A percentile compares a stretch with the other conserved stretches of the same genome.
Conservation (phyloP, 768 basidiomycete genomes). For the Hydnum rufescens region DNA sequence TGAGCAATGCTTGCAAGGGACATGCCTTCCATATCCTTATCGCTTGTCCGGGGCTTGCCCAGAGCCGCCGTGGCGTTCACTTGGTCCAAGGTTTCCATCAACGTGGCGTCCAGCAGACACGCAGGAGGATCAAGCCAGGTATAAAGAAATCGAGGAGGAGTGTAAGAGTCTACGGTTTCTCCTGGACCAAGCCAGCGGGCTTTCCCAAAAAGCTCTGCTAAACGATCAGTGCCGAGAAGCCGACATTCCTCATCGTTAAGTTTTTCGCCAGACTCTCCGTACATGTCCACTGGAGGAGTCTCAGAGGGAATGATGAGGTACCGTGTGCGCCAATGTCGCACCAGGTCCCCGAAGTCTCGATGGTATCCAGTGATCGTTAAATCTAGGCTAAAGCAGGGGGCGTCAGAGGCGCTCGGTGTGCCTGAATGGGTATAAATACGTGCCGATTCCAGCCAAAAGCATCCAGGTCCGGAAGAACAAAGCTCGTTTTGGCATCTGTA, state of each 20-base stretch:
- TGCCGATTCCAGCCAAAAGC: slow-evolving; percentile 78
- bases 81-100: slow-evolving; percentile 65
- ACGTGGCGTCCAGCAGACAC: slow-evolving; percentile 55
- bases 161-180: slow-evolving; percentile 26
- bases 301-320: slow-evolving; percentile 82
- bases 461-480: slow-evolving; percentile 59
- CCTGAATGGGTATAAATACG: slow-evolving; percentile 10
- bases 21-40: slow-evolving; percentile 50
- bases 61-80: slow-evolving; percentile 57
- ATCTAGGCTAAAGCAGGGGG: slow-evolving; percentile 34
- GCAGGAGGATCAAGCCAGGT: slow-evolving; percentile 71
- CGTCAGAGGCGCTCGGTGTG: background rate
- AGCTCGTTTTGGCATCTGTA: slow-evolving; percentile 54
- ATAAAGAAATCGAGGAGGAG: slow-evolving; percentile 55
- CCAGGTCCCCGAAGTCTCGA: slow-evolving; percentile 55
- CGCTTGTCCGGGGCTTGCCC: slow-evolving; percentile 63
- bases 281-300: slow-evolving; percentile 31
- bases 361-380: slow-evolving; percentile 75
- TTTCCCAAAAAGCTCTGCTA: slow-evolving; percentile 73
- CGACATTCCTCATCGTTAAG: slow-evolving; percentile 76
- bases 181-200: slow-evolving; percentile 58
- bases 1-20: slow-evolving; percentile 45
- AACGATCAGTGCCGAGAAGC: slow-evolving; percentile 74
- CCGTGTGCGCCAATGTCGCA: slow-evolving; percentile 85
- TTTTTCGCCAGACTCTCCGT: slow-evolving; percentile 45